Base-by-base conservation (phyloP, 106 monocot species). In the Chionographis japonica region DNA sequence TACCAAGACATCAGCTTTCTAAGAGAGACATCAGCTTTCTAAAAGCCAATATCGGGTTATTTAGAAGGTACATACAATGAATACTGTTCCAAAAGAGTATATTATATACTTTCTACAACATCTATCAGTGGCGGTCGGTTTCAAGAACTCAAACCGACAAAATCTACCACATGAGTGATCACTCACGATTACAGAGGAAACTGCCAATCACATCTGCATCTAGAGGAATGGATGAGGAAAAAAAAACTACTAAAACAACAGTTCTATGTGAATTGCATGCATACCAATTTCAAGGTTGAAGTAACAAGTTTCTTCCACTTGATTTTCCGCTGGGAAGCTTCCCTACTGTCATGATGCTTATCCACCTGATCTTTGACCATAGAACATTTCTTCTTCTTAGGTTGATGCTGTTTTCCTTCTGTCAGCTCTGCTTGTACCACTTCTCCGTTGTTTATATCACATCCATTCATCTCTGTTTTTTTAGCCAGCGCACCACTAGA, bases 281-380 rank as follows among this genome's bases (percentile, higher is more conserved):
- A 59, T 83, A 97, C 95, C 72, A 41, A 57, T 69, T 92, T 85
- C 64, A 97, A 76, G 46, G 70, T 78, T 42, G 89, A 82, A 58
- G 65, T 71, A 58, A 84, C 58, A 16, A 97, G 61, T 66, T 92
- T 92, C 92, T 92, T 97, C 95, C 88, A 97, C 65, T 87, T 92
- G 14, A 91, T 83, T 71, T 95, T 92, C 40, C 74, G 68, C 20
- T 67, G 43, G 0, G 72, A 52, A 63, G 57, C 15, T 68, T 70
- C 59, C 27, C 50, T 63, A 11, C 6, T 12, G 6, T 16, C 7
- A 4, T 11, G 49, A 12, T 70, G 41, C 3, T 67, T 46, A 37
- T 66, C 60, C 12, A 7, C 50, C 46, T 60, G 55, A 13, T 64
- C 57, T 50, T 68, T 43, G 9, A 9, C 66, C 53, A 69, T 74